A percentile compares a stretch with the other conserved stretches of the same genome.
These are phyloP conservation scores for Brassica hybrid DNA, from an alignment of 441 rosid species.

Conservation along the genomic window DNA sequence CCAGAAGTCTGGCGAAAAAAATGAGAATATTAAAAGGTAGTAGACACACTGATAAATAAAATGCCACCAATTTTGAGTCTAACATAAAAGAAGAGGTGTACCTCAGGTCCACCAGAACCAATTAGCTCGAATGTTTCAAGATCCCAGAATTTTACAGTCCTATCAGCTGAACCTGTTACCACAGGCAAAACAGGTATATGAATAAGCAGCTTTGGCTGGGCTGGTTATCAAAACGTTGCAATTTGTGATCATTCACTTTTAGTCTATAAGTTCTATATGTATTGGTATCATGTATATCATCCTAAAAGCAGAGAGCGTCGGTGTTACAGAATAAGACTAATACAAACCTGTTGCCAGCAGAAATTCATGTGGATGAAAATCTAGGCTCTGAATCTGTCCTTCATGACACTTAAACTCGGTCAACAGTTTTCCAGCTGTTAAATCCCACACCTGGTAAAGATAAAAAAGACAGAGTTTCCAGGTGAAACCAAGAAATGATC, in stretches of 20 bases:
- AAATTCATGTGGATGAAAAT: constrained; percentile 96
- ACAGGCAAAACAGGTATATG: constrained; percentile 3
- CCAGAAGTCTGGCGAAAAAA: constrained; percentile 63
- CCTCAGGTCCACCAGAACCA: constrained; percentile 95
- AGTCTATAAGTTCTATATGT: neutral
- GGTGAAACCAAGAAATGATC: neutral
- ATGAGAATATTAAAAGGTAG: constrained; percentile 11
- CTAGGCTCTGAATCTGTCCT: constrained; percentile 90
- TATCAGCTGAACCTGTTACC: constrained; percentile 84
- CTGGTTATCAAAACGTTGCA: constrained; percentile 16
- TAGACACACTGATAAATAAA: neutral
- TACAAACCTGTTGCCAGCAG: constrained; percentile 87
- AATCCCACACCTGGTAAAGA: constrained; percentile 82
- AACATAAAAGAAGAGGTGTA: constrained; percentile 27
- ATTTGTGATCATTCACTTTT: constrained; percentile 4
- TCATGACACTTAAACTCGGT: constrained; percentile 91
- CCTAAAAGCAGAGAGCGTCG: neutral
- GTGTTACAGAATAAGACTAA: neutral
- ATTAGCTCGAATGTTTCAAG: constrained; percentile 95
- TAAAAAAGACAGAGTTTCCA: neutral
- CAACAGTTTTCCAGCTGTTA: constrained; percentile 95
- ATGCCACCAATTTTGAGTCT: constrained; percentile 7
- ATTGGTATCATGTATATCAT: neutral
- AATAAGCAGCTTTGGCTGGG: too few species aligned
- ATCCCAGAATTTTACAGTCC: constrained; percentile 96